phyloP scores from a whole-genome alignment of 108 stramenopile genomes.

The Fistulifera solaris region DNA sequence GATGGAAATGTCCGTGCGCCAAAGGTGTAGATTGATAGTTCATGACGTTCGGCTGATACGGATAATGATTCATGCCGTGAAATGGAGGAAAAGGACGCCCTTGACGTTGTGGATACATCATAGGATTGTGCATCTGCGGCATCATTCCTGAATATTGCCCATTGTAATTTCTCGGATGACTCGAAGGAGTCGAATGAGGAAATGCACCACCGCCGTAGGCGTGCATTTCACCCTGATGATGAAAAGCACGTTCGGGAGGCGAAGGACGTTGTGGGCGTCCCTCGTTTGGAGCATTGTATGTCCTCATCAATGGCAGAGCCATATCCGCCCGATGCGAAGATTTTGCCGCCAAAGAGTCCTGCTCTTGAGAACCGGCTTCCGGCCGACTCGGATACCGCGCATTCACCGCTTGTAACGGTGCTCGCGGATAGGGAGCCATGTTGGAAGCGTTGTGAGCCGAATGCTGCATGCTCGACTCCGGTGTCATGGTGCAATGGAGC shows the following conservation, averaged over 20 bases:
- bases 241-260: slow-evolving; percentile 1
- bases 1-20: not conserved
- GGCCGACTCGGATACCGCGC: not conserved
- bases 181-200: not conserved
- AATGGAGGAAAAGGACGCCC: slow-evolving; percentile 1
- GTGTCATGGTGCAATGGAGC: too few relatives aligned
- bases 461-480: not conserved
- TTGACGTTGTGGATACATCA: not conserved
- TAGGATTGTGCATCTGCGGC: slow-evolving; percentile 10
- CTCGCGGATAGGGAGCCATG: not conserved
- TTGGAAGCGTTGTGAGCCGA: not conserved
- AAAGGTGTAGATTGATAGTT: not conserved
- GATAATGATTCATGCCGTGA: slow-evolving; percentile 14
- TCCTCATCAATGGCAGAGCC: not conserved
- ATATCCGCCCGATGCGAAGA: not conserved
- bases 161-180: not conserved
- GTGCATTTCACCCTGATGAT: not conserved
- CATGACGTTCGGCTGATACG: not conserved
- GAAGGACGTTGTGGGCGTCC: slow-evolving; percentile 2
- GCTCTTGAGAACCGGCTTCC: not conserved
- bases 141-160: slow-evolving; percentile 8
- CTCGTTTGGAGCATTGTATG: not conserved
- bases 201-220: not conserved
- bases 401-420: not conserved
- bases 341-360: not conserved